Evolutionary conservation across 2,329 filamentous ascomycete species (phyloP).

Genomic region (Aureobasidium sp.): DNA sequence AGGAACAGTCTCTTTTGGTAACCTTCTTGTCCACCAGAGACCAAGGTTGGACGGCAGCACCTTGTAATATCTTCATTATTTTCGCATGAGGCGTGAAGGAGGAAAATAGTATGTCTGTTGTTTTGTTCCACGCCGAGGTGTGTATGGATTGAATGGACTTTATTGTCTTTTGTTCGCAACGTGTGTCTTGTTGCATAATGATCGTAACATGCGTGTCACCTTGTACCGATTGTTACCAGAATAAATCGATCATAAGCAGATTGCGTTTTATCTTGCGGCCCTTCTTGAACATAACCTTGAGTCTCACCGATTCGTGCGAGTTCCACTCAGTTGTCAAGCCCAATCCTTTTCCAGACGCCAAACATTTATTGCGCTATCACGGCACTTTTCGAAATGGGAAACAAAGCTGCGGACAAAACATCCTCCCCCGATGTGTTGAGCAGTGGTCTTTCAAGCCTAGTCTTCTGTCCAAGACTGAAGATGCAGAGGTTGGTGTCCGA

Average conservation of each 20-base stretch:
- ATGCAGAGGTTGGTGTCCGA: background rate
- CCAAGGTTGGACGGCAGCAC: background rate
- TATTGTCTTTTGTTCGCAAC: background rate
- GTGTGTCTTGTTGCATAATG: background rate
- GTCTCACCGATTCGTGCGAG: background rate
- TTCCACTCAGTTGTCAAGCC: background rate
- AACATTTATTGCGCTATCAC: background rate
- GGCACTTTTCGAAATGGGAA: too few relatives aligned
- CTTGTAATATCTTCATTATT: constrained; percentile 15
- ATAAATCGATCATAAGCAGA: background rate
- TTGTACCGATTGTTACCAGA: background rate
- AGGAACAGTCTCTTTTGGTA: constrained; percentile 13
- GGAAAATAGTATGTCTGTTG: constrained; percentile 13
- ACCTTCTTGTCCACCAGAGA: background rate
- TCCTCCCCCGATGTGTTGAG: too few relatives aligned
- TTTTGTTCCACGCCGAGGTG: background rate
- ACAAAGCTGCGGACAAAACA: too few relatives aligned
- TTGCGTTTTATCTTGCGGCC: background rate
- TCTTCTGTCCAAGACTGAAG: background rate
- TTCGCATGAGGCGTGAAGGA: constrained; percentile 4
- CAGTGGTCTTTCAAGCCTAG: background rate
- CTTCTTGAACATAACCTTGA: background rate
- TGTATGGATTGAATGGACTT: background rate
- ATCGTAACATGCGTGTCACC: background rate
- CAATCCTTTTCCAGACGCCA: background rate